Percentiles rank a stretch among this genome's conserved stretches.
These are phyloP conservation scores for Termitomyces sp. DNA, from an alignment of 768 basidiomycete species.

Conservation along the genomic window DNA sequence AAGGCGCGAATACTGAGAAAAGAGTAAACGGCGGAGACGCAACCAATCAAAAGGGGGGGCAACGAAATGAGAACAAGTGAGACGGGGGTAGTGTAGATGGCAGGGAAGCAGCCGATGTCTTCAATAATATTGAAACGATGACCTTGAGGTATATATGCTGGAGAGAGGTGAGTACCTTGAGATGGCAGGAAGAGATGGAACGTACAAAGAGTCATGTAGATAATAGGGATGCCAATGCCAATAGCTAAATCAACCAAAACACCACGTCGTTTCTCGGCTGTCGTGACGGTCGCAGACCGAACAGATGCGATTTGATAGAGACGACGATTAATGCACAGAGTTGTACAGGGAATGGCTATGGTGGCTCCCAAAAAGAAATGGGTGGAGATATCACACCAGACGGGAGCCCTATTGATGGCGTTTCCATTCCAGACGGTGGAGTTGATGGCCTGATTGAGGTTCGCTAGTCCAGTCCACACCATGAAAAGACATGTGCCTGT, in stretches of 20 bases:
- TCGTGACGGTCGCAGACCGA: conserved; percentile 44
- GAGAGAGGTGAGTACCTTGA: not conserved
- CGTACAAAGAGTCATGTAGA: conserved; percentile 24
- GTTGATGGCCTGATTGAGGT: conserved; percentile 61
- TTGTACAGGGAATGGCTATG: conserved; percentile 48
- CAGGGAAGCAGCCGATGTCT: conserved; percentile 41
- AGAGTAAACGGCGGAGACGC: conserved; percentile 34
- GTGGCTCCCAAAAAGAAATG: conserved; percentile 38
- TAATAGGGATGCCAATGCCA: conserved; percentile 46
- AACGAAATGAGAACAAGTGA: conserved; percentile 28
- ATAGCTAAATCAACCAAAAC: conserved; percentile 48
- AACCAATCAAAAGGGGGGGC: conserved; percentile 36
- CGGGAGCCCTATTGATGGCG: conserved; percentile 46
- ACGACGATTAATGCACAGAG: conserved; percentile 57
- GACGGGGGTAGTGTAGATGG: conserved; percentile 29
- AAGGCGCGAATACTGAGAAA: conserved; percentile 31
- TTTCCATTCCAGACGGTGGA: conserved; percentile 66
- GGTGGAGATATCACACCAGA: conserved; percentile 63
- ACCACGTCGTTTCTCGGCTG: conserved; percentile 40
- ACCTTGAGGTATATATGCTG: conserved; percentile 43
- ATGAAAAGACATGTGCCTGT: conserved; percentile 65
- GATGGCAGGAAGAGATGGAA: not conserved
- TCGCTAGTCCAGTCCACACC: conserved; percentile 55
- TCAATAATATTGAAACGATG: conserved; percentile 44
- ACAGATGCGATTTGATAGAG: conserved; percentile 57